Conservation (phyloP, 1,284 basidiomycete genomes). For the Moesziomyces antarcticus region DNA sequence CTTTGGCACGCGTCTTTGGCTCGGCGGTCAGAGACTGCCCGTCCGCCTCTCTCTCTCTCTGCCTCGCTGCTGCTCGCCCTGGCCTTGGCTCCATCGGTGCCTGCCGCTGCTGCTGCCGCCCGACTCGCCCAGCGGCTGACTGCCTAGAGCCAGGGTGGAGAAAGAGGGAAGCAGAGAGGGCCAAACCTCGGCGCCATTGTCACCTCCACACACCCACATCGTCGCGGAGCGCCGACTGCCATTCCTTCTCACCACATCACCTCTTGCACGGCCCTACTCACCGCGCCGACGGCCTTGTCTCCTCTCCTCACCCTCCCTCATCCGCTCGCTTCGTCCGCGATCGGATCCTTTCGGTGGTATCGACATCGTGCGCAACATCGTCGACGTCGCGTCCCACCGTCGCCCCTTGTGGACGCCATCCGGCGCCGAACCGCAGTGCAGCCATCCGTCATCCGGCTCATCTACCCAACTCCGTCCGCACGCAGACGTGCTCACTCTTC, state of each 20-base stretch:
- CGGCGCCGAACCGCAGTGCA: too few relatives aligned
- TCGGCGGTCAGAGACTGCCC: slow-evolving; percentile 1
- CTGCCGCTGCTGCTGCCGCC: not conserved
- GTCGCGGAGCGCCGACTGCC: slow-evolving; percentile 2
- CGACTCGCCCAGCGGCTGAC: not conserved
- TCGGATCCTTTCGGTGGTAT: not conserved
- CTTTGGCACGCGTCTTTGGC: not conserved
- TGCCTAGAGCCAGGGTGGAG: not conserved
- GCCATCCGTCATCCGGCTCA: not conserved
- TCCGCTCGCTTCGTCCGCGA: not conserved
- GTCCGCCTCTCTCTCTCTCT: slow-evolving; percentile 2
- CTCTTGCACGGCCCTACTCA: not conserved
- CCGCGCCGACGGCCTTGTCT: too few relatives aligned
- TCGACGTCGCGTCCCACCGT: not conserved
- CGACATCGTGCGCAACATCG: not conserved
- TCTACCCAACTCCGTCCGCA: not conserved
- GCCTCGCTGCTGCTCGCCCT: not conserved
- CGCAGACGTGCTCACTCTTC: not conserved
- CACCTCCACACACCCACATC: slow-evolving; percentile 34
- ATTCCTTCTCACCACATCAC: slow-evolving; percentile 40
- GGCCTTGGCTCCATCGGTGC: too few relatives aligned
- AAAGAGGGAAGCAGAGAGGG: not conserved
- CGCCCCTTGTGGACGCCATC: not conserved
- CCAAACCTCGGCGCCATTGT: slow-evolving; percentile 1
- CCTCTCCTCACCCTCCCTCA: not conserved